phyloP scores from a whole-genome alignment of 1,284 basidiomycete genomes.

The Austropuccinia psidii region DNA sequence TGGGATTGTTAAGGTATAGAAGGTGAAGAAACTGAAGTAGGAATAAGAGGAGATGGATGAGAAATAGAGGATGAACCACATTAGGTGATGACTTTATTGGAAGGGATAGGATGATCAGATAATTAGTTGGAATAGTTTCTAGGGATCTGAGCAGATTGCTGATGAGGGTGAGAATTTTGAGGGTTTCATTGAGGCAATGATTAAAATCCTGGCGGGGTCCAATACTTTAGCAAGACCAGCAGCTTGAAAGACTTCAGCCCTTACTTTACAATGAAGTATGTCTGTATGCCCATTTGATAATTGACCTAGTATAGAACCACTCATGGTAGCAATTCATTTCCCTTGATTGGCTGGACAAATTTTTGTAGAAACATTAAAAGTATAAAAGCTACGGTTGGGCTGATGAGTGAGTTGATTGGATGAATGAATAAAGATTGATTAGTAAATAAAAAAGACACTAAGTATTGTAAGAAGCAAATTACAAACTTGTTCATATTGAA shows the following conservation, averaged over 20 bases:
- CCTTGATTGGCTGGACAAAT: no score
- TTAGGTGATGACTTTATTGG: no score
- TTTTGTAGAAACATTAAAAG: no score
- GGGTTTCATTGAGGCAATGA: not conserved
- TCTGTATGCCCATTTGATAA: not conserved
- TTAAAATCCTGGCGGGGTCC: not conserved
- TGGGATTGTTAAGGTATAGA: no score
- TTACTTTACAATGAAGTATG: not conserved
- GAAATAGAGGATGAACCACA: not conserved
- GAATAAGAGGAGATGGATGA: no score
- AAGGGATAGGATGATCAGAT: not conserved
- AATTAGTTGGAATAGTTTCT: not conserved
- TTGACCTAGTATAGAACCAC: not conserved
- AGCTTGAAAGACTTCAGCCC: not conserved
- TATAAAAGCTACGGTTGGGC: no score
- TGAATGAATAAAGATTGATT: no score
- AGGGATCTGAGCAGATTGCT: not conserved
- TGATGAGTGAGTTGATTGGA: no score
- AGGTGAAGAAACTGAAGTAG: no score
- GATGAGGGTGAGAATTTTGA: not conserved
- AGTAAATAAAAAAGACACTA: no score
- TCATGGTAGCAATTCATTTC: not conserved
- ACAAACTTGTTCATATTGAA: no score
- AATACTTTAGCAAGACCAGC: not conserved
- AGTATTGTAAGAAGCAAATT: no score